These are phyloP conservation scores for Marchantia polymorpha DNA, from an alignment of 225 moss, liverwort and hornwort species.

Conservation along the genomic window DNA sequence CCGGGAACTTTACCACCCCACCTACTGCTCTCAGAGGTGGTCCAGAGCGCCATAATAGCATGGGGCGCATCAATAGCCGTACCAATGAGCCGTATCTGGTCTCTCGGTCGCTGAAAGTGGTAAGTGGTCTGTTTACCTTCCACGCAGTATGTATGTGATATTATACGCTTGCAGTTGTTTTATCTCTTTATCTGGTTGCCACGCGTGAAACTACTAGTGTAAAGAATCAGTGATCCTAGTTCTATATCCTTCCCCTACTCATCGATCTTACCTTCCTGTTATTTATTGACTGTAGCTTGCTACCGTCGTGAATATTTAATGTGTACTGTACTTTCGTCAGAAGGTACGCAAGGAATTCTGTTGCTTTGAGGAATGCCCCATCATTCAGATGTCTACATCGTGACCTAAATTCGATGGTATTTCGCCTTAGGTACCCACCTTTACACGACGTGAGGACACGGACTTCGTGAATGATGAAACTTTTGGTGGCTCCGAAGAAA, in stretches of 20 bases:
- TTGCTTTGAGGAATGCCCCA: too few species aligned
- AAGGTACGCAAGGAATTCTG: too few species aligned
- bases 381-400: too few species aligned
- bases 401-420: too few species aligned
- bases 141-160: not conserved
- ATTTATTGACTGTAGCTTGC: too few species aligned
- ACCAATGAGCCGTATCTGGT: conserved; percentile 27
- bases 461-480: conserved; percentile 95
- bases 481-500: conserved; percentile 80
- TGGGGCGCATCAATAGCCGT: conserved; percentile 31
- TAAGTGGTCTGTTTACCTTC: not conserved
- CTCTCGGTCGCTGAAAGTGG: conserved; percentile 34
- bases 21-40: conserved; percentile 28
- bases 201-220: too few species aligned
- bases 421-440: conserved; percentile 55
- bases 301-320: too few species aligned
- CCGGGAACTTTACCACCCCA: conserved; percentile 30
- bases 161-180: not conserved
- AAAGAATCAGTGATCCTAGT: too few species aligned
- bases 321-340: too few species aligned
- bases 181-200: too few species aligned
- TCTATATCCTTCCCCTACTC: too few species aligned
- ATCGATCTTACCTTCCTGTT: too few species aligned
- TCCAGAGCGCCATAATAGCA: conserved; percentile 42
- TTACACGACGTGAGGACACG: conserved; percentile 86